These are phyloP conservation scores for Syzygium malaccense DNA, from an alignment of 441 rosid species.

Conservation along the genomic window DNA sequence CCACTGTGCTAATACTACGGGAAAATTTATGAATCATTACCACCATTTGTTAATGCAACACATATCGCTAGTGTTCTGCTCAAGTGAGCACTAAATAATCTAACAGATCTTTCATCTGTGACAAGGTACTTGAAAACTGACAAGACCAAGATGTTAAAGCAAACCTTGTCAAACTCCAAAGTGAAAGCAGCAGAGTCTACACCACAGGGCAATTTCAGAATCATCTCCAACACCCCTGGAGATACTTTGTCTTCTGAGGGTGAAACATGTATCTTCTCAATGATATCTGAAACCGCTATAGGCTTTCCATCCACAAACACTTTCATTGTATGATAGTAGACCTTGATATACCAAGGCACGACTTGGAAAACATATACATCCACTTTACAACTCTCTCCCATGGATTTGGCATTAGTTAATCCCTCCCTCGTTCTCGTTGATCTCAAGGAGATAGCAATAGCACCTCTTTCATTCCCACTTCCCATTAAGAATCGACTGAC, in stretches of 20 bases:
- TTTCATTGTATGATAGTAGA: slow-evolving; percentile 70
- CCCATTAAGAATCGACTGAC: slow-evolving; percentile 90
- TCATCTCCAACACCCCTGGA: slow-evolving; percentile 89
- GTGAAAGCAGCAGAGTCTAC: slow-evolving; percentile 68
- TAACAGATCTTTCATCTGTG: neutral
- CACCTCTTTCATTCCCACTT: slow-evolving; percentile 94
- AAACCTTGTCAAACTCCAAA: slow-evolving; percentile 89
- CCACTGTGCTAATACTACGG: neutral
- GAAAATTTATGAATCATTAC: neutral
- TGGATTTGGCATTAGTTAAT: slow-evolving; percentile 10
- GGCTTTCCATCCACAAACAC: slow-evolving; percentile 66
- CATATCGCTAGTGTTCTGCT: neutral
- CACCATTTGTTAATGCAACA: neutral
- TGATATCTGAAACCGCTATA: slow-evolving; percentile 34
- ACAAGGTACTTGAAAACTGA: neutral
- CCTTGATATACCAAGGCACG: slow-evolving; percentile 95
- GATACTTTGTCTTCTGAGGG: slow-evolving; percentile 92
- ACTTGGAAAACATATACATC: slow-evolving; percentile 76
- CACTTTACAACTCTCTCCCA: slow-evolving; percentile 31
- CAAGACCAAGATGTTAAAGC: neutral
- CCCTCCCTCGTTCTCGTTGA: slow-evolving; percentile 32
- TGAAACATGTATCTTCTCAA: slow-evolving; percentile 57
- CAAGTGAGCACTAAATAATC: neutral
- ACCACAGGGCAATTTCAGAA: slow-evolving; percentile 70
- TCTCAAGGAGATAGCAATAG: slow-evolving; percentile 80